Percentiles rank a stretch among this genome's conserved stretches.
Conservation (phyloP, 495 filamentous ascomycete species). For the Penicillium egyptiacum region DNA sequence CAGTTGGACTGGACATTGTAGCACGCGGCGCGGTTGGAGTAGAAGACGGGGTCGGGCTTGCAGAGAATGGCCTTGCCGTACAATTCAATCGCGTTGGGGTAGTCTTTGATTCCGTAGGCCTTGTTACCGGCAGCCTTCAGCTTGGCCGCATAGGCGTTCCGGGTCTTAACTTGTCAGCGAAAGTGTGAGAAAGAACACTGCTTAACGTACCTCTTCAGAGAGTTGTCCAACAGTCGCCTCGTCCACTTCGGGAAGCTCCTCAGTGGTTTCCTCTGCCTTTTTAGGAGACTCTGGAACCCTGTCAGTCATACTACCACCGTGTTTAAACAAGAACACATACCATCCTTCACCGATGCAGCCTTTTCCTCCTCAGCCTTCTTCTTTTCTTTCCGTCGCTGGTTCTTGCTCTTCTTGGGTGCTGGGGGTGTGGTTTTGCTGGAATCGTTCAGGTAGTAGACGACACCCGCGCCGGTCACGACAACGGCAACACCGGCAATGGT, state of each 20-base stretch:
- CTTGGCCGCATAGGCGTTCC: constrained; percentile 82
- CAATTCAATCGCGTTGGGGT: constrained; percentile 84
- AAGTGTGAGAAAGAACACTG: neutral
- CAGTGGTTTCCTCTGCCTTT: constrained; percentile 62
- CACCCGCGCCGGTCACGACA: constrained; percentile 84
- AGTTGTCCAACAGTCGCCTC: constrained; percentile 71
- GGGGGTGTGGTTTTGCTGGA: constrained; percentile 37
- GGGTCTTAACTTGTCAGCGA: constrained; percentile 34
- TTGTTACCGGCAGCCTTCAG: constrained; percentile 96
- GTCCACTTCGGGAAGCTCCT: constrained; percentile 83
- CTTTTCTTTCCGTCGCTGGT: constrained; percentile 57
- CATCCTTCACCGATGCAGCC: constrained; percentile 46
- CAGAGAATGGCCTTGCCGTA: constrained; percentile 95
- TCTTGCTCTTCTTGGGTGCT: constrained; percentile 58
- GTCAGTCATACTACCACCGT: constrained; percentile 27
- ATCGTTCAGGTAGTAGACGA: constrained; percentile 79
- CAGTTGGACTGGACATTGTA: constrained; percentile 89
- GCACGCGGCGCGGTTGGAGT: constrained; percentile 97
- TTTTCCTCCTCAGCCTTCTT: constrained; percentile 73
- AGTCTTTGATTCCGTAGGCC: constrained; percentile 90
- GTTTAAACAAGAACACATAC: constrained; percentile 28
- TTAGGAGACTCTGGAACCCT: constrained; percentile 41
- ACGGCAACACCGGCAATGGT: constrained; percentile 92
- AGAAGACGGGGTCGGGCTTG: constrained; percentile 96
- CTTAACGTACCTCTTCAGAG: constrained; percentile 58